Evolutionary conservation across 164 flowering plant species (phyloP).

Genomic region (Litsea cubeba): DNA sequence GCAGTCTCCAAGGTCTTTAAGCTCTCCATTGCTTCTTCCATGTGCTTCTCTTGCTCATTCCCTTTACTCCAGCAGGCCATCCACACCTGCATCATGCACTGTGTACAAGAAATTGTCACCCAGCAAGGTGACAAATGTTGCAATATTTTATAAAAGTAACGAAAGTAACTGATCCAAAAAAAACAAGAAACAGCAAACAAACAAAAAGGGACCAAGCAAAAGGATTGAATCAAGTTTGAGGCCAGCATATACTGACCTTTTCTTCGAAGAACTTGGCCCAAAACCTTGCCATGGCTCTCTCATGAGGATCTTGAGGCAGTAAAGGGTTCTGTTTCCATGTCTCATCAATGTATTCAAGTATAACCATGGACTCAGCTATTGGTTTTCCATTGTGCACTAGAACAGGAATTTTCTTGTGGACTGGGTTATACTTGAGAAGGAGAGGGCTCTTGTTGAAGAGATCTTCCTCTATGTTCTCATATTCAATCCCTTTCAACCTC

Average conservation of each 20-base stretch:
- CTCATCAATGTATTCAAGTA: slow-evolving; percentile 8
- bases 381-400: slow-evolving; percentile 14
- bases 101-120: not conserved
- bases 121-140: no score
- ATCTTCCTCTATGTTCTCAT: slow-evolving; percentile 4
- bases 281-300: slow-evolving; percentile 14
- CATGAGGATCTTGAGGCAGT: slow-evolving; percentile 11
- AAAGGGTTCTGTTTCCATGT: slow-evolving; percentile 6
- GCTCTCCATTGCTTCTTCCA: slow-evolving; percentile 18
- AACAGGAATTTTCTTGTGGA: slow-evolving; percentile 3
- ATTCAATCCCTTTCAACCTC: slow-evolving; percentile 6
- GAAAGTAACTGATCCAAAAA: no score
- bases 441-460: slow-evolving; percentile 6
- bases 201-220: no score
- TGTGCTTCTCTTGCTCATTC: slow-evolving; percentile 23
- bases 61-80: slow-evolving; percentile 11
- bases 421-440: slow-evolving; percentile 3
- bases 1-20: slow-evolving; percentile 23
- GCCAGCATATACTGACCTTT: slow-evolving; percentile 1
- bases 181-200: no score
- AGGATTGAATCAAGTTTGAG: no score
- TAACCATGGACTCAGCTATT: slow-evolving; percentile 14
- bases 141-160: no score
- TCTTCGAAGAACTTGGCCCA: slow-evolving; percentile 17
- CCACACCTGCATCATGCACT: not conserved